These are phyloP conservation scores for Metschnikowia colocasiae DNA, from an alignment of 805 yeast species.

Conservation along the genomic window DNA sequence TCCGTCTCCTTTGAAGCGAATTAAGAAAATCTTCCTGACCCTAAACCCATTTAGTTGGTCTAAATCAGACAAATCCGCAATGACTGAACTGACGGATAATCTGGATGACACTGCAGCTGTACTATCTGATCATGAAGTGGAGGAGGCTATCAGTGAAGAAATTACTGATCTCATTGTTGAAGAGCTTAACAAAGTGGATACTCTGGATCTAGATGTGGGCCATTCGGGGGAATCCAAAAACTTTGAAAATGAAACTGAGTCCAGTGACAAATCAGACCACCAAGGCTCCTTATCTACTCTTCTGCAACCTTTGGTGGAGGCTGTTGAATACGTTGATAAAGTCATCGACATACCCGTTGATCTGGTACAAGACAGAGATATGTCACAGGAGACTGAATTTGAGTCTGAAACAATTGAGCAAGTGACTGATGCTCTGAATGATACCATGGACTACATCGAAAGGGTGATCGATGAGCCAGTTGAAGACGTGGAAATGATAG, in stretches of 20 bases:
- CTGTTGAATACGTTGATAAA: neutral
- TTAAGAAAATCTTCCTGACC: constrained; percentile 7
- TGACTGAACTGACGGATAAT: neutral
- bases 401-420: neutral
- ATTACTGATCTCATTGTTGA: neutral
- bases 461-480: neutral
- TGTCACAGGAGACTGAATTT: neutral
- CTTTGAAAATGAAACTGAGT: neutral
- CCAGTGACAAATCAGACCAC: neutral
- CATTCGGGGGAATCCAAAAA: neutral
- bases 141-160: neutral
- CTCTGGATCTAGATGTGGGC: neutral
- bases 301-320: neutral
- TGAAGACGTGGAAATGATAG: neutral
- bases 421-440: neutral
- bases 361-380: neutral
- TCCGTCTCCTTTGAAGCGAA: constrained; percentile 11
- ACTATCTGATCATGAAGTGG: neutral
- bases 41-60: constrained; percentile 14
- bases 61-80: neutral
- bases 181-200: neutral
- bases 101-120: neutral
- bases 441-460: neutral
- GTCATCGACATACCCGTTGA: neutral
- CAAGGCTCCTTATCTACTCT: neutral